A percentile compares a stretch with the other conserved stretches of the same genome.
Evolutionary conservation across 192 early-diverging fungal species (phyloP).

Genomic region (Coemansia sp.): DNA sequence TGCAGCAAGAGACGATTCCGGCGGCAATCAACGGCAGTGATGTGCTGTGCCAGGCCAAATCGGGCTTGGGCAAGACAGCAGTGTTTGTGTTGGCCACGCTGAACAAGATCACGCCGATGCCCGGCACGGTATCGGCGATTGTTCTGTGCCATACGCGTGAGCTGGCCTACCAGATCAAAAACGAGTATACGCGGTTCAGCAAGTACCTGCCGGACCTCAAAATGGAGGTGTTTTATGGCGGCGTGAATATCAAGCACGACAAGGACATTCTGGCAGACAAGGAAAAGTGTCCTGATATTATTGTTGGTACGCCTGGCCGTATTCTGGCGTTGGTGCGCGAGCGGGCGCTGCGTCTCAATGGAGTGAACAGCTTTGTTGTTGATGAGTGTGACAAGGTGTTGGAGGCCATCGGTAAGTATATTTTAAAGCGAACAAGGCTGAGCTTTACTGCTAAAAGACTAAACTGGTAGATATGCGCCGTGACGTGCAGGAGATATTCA

Average conservation of each 20-base stretch:
- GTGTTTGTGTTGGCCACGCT: constrained; percentile 95
- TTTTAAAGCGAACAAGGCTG: too few species aligned
- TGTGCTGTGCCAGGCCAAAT: constrained; percentile 97
- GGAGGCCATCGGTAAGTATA: constrained; percentile 81
- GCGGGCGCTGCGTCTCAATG: constrained; percentile 74
- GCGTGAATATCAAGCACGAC: constrained; percentile 74
- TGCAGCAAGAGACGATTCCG: constrained; percentile 98
- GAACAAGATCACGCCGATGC: constrained; percentile 84
- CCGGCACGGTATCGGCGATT: constrained; percentile 80
- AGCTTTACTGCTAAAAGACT: too few species aligned
- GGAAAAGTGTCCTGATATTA: constrained; percentile 90
- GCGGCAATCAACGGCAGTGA: constrained; percentile 96
- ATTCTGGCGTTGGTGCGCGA: constrained; percentile 81
- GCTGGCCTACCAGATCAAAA: constrained; percentile 97
- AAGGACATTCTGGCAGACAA: constrained; percentile 74
- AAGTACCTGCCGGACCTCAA: constrained; percentile 93
- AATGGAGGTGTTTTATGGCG: constrained; percentile 93
- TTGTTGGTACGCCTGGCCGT: constrained; percentile 97
- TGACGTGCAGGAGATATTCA: constrained; percentile 96
- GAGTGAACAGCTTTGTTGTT: constrained; percentile 95
- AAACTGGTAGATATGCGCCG: constrained; percentile 97
- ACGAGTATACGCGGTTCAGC: constrained; percentile 93
- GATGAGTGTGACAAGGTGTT: constrained; percentile 99
- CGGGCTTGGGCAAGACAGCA: constrained; percentile 98
- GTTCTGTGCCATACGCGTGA: constrained; percentile 98